Evolutionary conservation across 352 stramenopile species (phyloP), one percentile per base, ranked within the genome.

Genomic region (Phytophthora lateralis): DNA sequence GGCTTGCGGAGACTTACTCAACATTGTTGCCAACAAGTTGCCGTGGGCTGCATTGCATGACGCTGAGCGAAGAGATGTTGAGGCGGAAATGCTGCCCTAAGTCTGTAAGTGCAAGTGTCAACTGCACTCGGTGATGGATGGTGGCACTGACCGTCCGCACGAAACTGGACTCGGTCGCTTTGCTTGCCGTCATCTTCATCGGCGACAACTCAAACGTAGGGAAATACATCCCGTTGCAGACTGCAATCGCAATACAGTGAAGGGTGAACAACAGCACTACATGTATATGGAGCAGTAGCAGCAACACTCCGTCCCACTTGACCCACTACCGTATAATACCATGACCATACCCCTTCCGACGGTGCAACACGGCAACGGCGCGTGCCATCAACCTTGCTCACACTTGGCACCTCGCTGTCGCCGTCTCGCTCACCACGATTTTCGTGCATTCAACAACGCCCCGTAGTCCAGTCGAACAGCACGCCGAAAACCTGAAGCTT

Each of bases 171-270:
- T 51, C 38, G 42, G 12, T 26, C 26, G 12, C 30, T 17, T 50
- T 50, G 51, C 27, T 59, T 59, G 50, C 50, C 46, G 18, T 27
- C 50, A 11, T 57, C 37, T 26, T 41, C 37, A 24, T 30, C 50
- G 45, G 29, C 17, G 5, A 11, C 38, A 12, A 37, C 26, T 8
- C 26, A 30, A 30, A 30, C 2, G 26, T 7, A 30, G 26, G 26
- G 7, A 30, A 30, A 24, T 1, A 30, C 26, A n/a, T n/a, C 6
- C 26, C 30, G 30, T 37, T 37, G 30, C 30, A 37, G 30, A 8
- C 26, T 30, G 26, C 26, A 30, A 30, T 8, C 7, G 26, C 26
- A 30, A 30, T 8, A 4, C 4, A 30, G 4, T 37, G 30, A 37
- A 24, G 21, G 21, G 21, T 24, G 21, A 24, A 24, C 21, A 24